A percentile compares a stretch with the other conserved stretches of the same genome.
These are phyloP conservation scores for Sarocladium strictum DNA, from an alignment of 2,329 filamentous ascomycete species.

Conservation along the genomic window DNA sequence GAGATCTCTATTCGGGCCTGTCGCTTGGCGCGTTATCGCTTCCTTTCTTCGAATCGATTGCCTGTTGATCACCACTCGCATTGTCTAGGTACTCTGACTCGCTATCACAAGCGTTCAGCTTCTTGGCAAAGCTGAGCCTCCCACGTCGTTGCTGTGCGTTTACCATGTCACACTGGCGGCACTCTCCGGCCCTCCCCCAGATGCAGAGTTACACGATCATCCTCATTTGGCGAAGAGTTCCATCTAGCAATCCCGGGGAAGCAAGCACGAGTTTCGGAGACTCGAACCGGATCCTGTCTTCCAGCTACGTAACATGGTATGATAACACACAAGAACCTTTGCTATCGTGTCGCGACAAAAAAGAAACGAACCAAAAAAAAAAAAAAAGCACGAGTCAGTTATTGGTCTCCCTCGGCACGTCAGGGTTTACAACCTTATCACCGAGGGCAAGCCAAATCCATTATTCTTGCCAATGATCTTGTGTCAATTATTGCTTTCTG, in stretches of 20 bases:
- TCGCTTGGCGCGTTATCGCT: background rate
- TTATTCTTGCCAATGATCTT: background rate
- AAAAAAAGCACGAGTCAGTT: background rate
- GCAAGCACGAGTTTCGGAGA: background rate
- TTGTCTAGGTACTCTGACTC: too few species aligned
- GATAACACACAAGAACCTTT: background rate
- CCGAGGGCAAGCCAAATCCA: too few species aligned
- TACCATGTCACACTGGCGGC: conserved; percentile 6
- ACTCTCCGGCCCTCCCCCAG: conserved; percentile 8
- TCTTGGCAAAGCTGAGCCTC: background rate
- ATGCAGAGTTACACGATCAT: background rate
- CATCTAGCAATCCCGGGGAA: background rate
- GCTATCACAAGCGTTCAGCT: background rate
- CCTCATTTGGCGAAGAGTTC: background rate
- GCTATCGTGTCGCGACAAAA: background rate
- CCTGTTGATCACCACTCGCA: background rate
- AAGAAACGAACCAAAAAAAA: background rate
- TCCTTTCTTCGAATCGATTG: background rate
- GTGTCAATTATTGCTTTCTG: too few species aligned
- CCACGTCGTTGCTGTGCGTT: background rate
- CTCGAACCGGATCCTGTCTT: background rate
- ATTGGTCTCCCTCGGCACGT: background rate
- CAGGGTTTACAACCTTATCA: too few species aligned
- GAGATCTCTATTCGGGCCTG: conserved; percentile 5
- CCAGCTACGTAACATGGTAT: too few species aligned